Conservation (phyloP, 805 yeast genomes). For the Yamadazyma olivae region DNA sequence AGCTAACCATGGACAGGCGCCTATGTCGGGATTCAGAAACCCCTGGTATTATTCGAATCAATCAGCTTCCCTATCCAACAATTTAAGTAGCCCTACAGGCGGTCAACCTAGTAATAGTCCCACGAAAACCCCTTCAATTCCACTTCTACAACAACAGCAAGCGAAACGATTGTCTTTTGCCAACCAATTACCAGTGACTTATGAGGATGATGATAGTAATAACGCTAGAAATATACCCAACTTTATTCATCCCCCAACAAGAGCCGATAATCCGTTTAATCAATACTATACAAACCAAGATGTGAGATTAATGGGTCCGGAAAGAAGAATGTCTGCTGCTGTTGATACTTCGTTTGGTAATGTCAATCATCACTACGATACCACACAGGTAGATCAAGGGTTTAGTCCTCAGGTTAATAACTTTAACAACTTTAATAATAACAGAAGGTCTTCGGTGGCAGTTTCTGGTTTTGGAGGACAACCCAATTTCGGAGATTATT, state of each 20-base stretch:
- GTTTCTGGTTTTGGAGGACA: conserved; percentile 7
- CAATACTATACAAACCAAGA: conserved; percentile 40
- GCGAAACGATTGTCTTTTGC: conserved; percentile 33
- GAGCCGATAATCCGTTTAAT: conserved; percentile 45
- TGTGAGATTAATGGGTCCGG: conserved; percentile 22
- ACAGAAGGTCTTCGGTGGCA: conserved; percentile 13
- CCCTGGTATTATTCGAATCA: conserved; percentile 39
- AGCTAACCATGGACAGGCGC: conserved; percentile 42
- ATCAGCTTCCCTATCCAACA: conserved; percentile 8
- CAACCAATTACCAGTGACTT: conserved; percentile 48
- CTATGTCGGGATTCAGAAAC: conserved; percentile 33
- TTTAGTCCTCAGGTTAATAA: conserved; percentile 7
- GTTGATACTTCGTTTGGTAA: conserved; percentile 7
- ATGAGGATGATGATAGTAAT: conserved; percentile 36
- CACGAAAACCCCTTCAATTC: conserved; percentile 22
- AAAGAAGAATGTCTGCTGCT: conserved; percentile 14
- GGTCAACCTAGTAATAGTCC: conserved; percentile 16
- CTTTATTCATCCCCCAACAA: conserved; percentile 40
- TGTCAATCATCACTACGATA: background rate
- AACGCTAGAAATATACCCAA: conserved; percentile 17
- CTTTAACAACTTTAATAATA: conserved; percentile 1
- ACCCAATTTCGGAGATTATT: background rate
- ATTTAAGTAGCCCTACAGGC: conserved; percentile 8
- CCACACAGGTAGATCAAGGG: conserved; percentile 3
- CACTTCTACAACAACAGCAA: conserved; percentile 23